phyloP scores from a whole-genome alignment of 768 basidiomycete species.

The Xerocomellus amylosporus region DNA sequence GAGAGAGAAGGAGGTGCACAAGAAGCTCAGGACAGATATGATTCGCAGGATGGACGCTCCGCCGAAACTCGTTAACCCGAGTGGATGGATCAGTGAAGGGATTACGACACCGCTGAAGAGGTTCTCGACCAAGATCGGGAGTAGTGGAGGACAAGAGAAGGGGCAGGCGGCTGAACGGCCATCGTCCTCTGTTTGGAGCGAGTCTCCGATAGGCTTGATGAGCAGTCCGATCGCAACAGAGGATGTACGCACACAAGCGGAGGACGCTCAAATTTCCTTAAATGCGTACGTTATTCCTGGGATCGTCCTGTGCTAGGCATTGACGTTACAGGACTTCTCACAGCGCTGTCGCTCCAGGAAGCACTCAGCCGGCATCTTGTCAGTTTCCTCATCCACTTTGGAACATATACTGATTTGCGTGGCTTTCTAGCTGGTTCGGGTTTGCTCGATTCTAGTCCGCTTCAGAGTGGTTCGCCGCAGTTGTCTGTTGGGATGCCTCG shows the following conservation, averaged over 20 bases:
- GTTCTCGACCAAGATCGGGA: constrained; percentile 5
- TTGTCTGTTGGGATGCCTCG: constrained; percentile 30
- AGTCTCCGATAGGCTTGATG: neutral
- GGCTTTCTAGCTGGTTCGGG: constrained; percentile 9
- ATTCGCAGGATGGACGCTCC: constrained; percentile 69
- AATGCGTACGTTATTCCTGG: constrained; percentile 8
- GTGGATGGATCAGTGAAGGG: constrained; percentile 63
- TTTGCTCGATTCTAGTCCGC: neutral
- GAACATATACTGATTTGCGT: neutral
- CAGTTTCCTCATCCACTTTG: neutral
- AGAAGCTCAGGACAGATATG: constrained; percentile 62
- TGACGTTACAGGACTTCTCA: constrained; percentile 10
- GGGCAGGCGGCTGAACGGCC: neutral
- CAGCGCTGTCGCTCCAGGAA: constrained; percentile 33
- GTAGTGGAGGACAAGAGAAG: constrained; percentile 3
- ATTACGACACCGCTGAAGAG: constrained; percentile 25
- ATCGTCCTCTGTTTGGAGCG: constrained; percentile 2
- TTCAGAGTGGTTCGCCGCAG: constrained; percentile 4
- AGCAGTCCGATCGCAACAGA: neutral
- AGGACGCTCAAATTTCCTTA: neutral
- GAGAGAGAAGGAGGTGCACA: constrained; percentile 25
- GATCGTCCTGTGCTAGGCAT: neutral
- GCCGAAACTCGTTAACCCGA: constrained; percentile 70
- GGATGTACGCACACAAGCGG: neutral
- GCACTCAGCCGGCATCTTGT: constrained; percentile 3